These are phyloP conservation scores for Kuraishia ogatae DNA, from an alignment of 805 yeast species.

Conservation along the genomic window DNA sequence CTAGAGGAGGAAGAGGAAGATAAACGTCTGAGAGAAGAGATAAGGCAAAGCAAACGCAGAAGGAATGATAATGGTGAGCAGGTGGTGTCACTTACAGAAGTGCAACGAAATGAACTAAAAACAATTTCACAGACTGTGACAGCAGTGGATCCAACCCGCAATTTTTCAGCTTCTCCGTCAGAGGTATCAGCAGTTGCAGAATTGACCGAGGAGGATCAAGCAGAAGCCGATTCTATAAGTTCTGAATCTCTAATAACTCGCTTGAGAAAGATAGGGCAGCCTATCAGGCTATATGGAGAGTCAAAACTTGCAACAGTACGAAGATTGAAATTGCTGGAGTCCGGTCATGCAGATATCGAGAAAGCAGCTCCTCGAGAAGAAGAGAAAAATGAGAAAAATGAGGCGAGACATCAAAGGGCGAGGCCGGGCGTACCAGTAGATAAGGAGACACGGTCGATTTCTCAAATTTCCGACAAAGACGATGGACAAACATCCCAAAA, in stretches of 20 bases:
- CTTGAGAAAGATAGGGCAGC: constrained; percentile 7
- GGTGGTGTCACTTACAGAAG: no score
- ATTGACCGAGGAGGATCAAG: not conserved
- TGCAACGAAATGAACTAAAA: not conserved
- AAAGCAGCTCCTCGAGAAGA: no score
- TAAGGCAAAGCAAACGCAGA: not conserved
- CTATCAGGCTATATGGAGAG: constrained; percentile 12
- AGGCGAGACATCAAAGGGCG: not conserved
- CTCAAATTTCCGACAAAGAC: no score
- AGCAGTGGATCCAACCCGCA: not conserved
- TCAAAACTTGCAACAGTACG: constrained; percentile 9
- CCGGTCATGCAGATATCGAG: no score
- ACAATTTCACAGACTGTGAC: not conserved
- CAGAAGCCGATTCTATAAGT: not conserved
- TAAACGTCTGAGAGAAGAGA: not conserved
- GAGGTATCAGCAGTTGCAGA: not conserved
- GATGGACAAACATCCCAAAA: not conserved
- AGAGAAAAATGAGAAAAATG: not conserved
- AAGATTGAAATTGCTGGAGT: constrained; percentile 9
- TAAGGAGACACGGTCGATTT: not conserved
- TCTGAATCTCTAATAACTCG: not conserved
- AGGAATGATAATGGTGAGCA: not conserved
- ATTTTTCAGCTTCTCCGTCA: not conserved
- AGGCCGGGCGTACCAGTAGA: not conserved
- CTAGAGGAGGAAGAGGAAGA: not conserved